Conservation (phyloP, 1,284 basidiomycete genomes). For the Hemileia vastatrix region DNA sequence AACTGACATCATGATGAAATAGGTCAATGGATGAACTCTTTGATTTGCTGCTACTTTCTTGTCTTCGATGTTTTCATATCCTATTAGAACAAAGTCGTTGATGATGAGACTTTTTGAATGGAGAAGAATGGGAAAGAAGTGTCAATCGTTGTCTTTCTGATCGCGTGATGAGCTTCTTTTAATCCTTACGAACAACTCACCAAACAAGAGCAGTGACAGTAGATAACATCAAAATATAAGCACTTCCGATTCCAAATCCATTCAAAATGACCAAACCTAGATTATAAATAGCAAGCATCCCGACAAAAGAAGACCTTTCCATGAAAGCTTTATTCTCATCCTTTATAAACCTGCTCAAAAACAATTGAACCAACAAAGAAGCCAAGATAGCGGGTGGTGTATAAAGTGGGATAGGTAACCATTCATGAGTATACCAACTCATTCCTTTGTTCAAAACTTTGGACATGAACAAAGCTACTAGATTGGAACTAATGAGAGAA, state of each 20-base stretch:
- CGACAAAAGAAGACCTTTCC: no score
- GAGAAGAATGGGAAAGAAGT: no score
- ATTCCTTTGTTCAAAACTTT: conserved; percentile 54
- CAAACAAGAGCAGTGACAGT: no score
- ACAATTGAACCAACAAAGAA: conserved; percentile 65
- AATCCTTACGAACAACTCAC: no score
- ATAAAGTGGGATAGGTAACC: conserved; percentile 7
- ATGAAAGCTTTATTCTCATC: no score
- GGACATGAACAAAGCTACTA: conserved; percentile 63
- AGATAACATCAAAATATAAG: no score
- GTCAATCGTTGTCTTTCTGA: no score
- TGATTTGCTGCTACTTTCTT: conserved; percentile 31
- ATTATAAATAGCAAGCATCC: no score
- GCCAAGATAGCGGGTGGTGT: conserved; percentile 52
- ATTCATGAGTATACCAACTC: conserved; percentile 40
- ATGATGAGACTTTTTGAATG: conserved; percentile 23
- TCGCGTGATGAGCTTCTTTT: no score
- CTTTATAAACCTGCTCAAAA: no score
- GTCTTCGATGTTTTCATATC: conserved; percentile 30
- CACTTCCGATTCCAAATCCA: no score
- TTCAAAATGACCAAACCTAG: no score
- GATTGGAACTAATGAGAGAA: conserved; percentile 57
- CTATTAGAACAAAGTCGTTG: conserved; percentile 38
- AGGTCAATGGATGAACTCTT: conserved; percentile 33
- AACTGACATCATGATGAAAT: conserved; percentile 46